phyloP scores from a whole-genome alignment of 805 yeast genomes.

The Saturnispora ahearnii region DNA sequence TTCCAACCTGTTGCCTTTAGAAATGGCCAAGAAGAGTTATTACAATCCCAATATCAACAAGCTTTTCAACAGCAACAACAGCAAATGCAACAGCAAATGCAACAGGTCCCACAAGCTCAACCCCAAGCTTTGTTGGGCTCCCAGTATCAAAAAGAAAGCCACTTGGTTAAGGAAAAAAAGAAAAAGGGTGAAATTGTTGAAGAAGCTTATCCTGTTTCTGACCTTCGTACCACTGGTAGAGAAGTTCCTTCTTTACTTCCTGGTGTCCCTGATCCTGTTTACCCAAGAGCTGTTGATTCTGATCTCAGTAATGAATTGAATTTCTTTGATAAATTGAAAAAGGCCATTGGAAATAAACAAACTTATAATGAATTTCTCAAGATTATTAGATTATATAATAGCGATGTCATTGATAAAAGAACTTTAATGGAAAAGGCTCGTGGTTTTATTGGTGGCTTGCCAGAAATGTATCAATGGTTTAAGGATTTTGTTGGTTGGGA shows the following conservation, averaged over 20 bases:
- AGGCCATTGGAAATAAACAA: constrained; percentile 78
- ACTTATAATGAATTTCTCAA: constrained; percentile 89
- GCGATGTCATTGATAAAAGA: constrained; percentile 77
- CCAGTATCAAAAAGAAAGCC: constrained; percentile 4
- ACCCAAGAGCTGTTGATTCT: constrained; percentile 44
- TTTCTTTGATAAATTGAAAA: constrained; percentile 88
- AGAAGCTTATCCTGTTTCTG: constrained; percentile 36
- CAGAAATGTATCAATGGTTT: constrained; percentile 84
- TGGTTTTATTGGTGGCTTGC: constrained; percentile 72
- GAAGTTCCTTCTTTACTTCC: constrained; percentile 67
- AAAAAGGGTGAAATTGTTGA: constrained; percentile 18
- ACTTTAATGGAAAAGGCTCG: constrained; percentile 79
- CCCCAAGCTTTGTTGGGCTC: constrained; percentile 6
- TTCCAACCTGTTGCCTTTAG: constrained; percentile 49
- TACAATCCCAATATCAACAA: constrained; percentile 7
- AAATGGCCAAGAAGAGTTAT: constrained; percentile 11
- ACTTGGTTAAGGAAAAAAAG: constrained; percentile 21
- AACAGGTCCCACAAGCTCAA: constrained; percentile 5
- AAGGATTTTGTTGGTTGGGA: constrained; percentile 84
- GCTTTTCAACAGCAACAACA: constrained; percentile 13
- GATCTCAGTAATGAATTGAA: constrained; percentile 74
- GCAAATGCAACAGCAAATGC: constrained; percentile 8
- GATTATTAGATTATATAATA: constrained; percentile 76
- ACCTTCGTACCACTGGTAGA: constrained; percentile 26
- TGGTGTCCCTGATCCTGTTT: constrained; percentile 77